A percentile compares a stretch with the other conserved stretches of the same genome.
Conservation (phyloP, 176 grass and related monocot species). For the Triticum dicoccoides region DNA sequence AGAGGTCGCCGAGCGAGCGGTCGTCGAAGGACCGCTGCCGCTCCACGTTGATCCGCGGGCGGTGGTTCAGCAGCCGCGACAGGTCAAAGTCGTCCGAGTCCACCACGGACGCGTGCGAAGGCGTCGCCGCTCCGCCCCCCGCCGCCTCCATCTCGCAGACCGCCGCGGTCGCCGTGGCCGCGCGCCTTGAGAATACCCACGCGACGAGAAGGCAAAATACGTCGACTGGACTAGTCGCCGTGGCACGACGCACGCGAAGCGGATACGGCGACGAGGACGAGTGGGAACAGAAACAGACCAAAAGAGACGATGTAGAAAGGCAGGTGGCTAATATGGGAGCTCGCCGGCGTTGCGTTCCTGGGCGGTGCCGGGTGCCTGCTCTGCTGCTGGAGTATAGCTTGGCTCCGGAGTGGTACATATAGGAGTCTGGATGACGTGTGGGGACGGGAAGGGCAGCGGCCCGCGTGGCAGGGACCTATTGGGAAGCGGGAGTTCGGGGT, state of each 20-base stretch:
- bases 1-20: slow-evolving; percentile 63
- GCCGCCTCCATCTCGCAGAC: slow-evolving; percentile 55
- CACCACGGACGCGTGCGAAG: slow-evolving; percentile 55
- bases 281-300: background rate
- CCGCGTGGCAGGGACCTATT: background rate
- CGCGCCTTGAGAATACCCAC: background rate
- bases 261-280: background rate
- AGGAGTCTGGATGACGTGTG: slow-evolving; percentile 28
- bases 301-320: background rate
- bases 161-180: slow-evolving; percentile 35
- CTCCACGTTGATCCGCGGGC: slow-evolving; percentile 75
- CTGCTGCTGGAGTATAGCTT: background rate
- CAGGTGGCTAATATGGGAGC: background rate
- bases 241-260: background rate
- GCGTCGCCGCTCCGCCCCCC: slow-evolving; percentile 15
- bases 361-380: background rate
- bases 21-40: slow-evolving; percentile 88
- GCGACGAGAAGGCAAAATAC: background rate
- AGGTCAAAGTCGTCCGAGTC: slow-evolving; percentile 82
- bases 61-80: slow-evolving; percentile 63
- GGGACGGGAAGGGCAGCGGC: slow-evolving; percentile 10
- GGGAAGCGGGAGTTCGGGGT: background rate
- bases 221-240: background rate
- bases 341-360: background rate
- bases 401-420: slow-evolving; percentile 32